phyloP scores from a whole-genome alignment of 148 eudicot genomes.

The Diospyros kaki region DNA sequence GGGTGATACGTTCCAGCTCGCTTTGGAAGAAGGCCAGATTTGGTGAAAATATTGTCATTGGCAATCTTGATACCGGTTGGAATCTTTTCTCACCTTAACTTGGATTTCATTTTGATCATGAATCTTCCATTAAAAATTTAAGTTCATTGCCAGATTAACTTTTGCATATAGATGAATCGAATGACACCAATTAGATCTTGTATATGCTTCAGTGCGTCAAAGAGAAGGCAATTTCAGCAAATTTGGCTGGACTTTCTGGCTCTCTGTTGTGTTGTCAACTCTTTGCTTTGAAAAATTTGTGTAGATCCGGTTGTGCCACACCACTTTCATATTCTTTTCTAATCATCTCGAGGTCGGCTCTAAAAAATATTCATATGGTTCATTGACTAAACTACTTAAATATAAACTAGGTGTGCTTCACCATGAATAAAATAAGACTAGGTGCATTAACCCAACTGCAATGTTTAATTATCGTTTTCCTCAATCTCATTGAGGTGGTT shows the following conservation, averaged over 20 bases:
- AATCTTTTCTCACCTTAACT: neutral
- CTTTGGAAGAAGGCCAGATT: conserved; percentile 71
- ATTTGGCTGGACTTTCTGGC: neutral
- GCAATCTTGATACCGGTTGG: conserved; percentile 83
- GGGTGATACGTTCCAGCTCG: conserved; percentile 36
- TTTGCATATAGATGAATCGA: neutral
- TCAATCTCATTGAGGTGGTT: conserved; percentile 5
- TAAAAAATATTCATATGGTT: conserved; percentile 7
- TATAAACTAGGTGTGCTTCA: neutral
- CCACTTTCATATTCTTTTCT: neutral
- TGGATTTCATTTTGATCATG: neutral
- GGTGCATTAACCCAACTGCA: neutral
- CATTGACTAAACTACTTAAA: conserved; percentile 15
- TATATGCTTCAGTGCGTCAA: neutral
- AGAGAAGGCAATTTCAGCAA: neutral
- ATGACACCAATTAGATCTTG: neutral
- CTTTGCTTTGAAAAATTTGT: neutral
- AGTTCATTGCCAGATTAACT: neutral
- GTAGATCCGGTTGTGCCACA: neutral
- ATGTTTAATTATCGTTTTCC: conserved; percentile 4
- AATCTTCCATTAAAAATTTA: neutral
- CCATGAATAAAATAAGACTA: neutral
- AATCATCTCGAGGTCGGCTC: neutral
- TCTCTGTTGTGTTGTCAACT: neutral
- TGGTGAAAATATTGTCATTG: conserved; percentile 83